Base-by-base conservation (phyloP, 2,329 filamentous ascomycete genomes). In the Verticillium zaregamsianum region DNA sequence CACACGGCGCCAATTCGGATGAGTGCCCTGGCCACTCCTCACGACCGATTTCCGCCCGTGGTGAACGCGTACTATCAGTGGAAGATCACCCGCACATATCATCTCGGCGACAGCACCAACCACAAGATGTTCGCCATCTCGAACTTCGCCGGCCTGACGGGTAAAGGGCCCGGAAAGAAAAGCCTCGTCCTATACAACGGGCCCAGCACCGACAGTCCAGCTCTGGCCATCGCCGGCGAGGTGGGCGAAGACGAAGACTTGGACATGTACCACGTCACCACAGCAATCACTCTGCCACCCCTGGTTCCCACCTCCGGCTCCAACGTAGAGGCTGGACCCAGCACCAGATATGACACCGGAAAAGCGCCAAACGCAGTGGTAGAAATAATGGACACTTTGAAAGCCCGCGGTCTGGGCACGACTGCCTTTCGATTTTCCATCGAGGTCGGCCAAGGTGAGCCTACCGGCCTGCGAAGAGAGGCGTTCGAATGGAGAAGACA, bases 61-160 rank as follows among this genome's bases (percentile, higher is more conserved):
- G 11, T 60, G 52, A 57, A 37, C 37, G 52, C 39, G 1, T 60
- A 60, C 32, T 57, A 20, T 4, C 40, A 7, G 35, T 40, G 31
- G 12, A 62, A 57, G 6, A 39, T 60, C 25, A 60, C 31, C 12
- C 58, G 39, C 37, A 40, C 54, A 9, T 45, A 15, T 14, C 39
- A 62, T 37, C 23, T 60, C 12, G 61, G 61, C 5, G 54, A 62
- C 23, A 45, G 40, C 8, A 23, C 23, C 2, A 40, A 35, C 9
- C 58, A 60, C 58, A 62, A 57, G 12, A 23, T 60, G 20, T 62
- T 32, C 23, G 58, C 58, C 28, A 17, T 57, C 3, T 57, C 61
- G 9, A 28, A 23, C 17, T 58, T 58, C 9, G 33, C 40, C 17
- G 58, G 58, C 15, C 3, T 55, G 11, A 23, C 23, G 23, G 55